phyloP scores from a whole-genome alignment of 2,329 filamentous ascomycete species.

The Gaeumannomyces sp. region DNA sequence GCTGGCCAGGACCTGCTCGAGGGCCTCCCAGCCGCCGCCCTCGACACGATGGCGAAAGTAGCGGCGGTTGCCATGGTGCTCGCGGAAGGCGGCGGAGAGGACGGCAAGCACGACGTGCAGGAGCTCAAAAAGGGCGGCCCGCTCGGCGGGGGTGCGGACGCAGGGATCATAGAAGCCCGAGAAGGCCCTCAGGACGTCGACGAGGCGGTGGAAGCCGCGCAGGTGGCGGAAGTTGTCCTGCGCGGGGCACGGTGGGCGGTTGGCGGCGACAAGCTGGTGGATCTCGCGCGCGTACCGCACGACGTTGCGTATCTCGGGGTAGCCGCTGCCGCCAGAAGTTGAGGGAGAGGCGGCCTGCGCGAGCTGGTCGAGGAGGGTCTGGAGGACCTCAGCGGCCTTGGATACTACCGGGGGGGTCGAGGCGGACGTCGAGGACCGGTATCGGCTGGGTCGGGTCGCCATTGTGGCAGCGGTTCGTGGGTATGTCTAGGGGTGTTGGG shows the following conservation, averaged over 20 bases:
- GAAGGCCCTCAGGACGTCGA: conserved; percentile 63
- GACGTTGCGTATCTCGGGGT: conserved; percentile 42
- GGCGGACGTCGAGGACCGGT: conserved; percentile 58
- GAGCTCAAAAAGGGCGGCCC: conserved; percentile 59
- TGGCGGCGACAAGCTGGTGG: conserved; percentile 53
- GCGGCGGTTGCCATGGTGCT: conserved; percentile 77
- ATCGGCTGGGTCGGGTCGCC: conserved; percentile 48
- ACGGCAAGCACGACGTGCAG: conserved; percentile 67
- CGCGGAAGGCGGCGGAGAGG: conserved; percentile 66
- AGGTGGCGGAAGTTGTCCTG: conserved; percentile 82
- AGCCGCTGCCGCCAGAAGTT: conserved; percentile 24
- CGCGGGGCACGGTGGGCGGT: conserved; percentile 37
- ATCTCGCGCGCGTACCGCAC: conserved; percentile 56
- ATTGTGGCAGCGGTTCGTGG: conserved; percentile 29
- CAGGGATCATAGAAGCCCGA: conserved; percentile 71
- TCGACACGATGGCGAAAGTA: conserved; percentile 77
- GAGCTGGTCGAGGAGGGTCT: conserved; percentile 44
- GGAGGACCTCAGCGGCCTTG: conserved; percentile 55
- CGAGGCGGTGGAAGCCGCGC: conserved; percentile 68
- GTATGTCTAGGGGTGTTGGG: conserved; percentile 13
- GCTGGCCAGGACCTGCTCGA: conserved; percentile 67
- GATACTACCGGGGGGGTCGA: conserved; percentile 49
- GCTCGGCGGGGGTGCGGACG: conserved; percentile 55
- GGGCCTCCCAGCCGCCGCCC: conserved; percentile 68
- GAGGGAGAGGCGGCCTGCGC: conserved; percentile 23